A percentile compares a stretch with the other conserved stretches of the same genome.
Conservation (phyloP, 768 basidiomycete genomes). For the Mycena kentingensis region DNA sequence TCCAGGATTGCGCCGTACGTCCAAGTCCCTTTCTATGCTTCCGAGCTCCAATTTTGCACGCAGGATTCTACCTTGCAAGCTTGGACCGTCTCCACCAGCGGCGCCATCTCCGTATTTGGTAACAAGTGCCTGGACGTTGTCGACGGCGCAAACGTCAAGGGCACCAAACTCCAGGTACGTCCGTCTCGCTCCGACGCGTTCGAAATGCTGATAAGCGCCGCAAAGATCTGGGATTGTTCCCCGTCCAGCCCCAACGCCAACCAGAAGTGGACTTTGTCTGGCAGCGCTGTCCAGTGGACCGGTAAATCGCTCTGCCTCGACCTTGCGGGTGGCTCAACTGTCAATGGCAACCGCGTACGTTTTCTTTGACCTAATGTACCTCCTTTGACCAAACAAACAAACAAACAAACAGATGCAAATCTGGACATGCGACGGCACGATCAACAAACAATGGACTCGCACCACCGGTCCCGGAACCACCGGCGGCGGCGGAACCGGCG, state of each 20-base stretch:
- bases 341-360: constrained; percentile 3
- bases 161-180: constrained; percentile 8
- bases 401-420: constrained; percentile 4
- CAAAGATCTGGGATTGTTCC: neutral
- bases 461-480: neutral
- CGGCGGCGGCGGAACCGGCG: neutral
- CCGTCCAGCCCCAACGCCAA: constrained; percentile 6
- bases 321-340: constrained; percentile 1
- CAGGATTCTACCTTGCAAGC: constrained; percentile 1
- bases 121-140: constrained; percentile 1
- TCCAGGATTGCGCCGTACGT: constrained; percentile 1
- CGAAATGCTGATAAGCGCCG: neutral
- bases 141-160: neutral
- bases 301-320: constrained; percentile 7
- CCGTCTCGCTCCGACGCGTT: neutral
- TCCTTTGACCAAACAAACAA: neutral
- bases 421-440: neutral
- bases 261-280: constrained; percentile 12
- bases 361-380: neutral
- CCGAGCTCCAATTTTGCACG: neutral
- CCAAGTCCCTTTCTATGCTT: neutral
- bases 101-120: neutral
- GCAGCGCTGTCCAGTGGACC: constrained; percentile 5
- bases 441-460: neutral
- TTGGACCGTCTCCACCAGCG: constrained; percentile 8